Conservation (phyloP, 208 protist species). For the Leishmania major region DNA sequence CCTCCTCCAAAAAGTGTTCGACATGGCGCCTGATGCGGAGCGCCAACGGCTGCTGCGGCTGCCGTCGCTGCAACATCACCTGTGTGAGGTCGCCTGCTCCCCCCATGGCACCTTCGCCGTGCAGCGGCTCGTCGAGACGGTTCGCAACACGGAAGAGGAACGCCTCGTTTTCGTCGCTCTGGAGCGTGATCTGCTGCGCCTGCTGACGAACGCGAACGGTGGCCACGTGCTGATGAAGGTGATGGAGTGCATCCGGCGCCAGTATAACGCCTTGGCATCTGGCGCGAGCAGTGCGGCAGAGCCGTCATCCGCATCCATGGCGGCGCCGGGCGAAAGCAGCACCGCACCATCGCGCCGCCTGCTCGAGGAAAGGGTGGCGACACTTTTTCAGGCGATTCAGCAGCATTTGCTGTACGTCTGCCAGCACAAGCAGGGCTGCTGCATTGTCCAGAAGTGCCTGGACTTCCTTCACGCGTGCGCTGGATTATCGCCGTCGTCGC, state of each 20-base stretch:
- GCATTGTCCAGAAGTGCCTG: slow-evolving; percentile 95
- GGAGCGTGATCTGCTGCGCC: slow-evolving; percentile 43
- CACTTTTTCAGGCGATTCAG: slow-evolving; percentile 51
- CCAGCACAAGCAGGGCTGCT: slow-evolving; percentile 85
- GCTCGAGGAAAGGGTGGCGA: slow-evolving; percentile 25
- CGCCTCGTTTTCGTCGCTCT: slow-evolving; percentile 53
- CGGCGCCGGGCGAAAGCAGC: not conserved
- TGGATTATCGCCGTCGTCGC: slow-evolving; percentile 9
- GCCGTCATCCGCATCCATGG: not conserved
- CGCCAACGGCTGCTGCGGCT: slow-evolving; percentile 54
- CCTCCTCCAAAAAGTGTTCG: slow-evolving; percentile 94
- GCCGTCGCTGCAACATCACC: slow-evolving; percentile 49
- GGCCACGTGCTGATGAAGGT: slow-evolving; percentile 95
- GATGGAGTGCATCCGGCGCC: slow-evolving; percentile 43
- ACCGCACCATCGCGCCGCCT: slow-evolving; percentile 15
- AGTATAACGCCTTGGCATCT: slow-evolving; percentile 23
- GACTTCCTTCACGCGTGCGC: slow-evolving; percentile 62
- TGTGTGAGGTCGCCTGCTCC: slow-evolving; percentile 57
- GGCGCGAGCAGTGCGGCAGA: not conserved
- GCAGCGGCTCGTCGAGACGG: slow-evolving; percentile 95
- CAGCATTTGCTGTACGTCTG: slow-evolving; percentile 55
- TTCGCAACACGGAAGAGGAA: slow-evolving; percentile 80
- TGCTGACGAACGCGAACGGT: slow-evolving; percentile 96
- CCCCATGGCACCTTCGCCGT: slow-evolving; percentile 96
- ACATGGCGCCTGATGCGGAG: slow-evolving; percentile 53